Evolutionary conservation across 2,329 filamentous ascomycete genomes (phyloP).

Genomic region (Didymosphaeria variabile): DNA sequence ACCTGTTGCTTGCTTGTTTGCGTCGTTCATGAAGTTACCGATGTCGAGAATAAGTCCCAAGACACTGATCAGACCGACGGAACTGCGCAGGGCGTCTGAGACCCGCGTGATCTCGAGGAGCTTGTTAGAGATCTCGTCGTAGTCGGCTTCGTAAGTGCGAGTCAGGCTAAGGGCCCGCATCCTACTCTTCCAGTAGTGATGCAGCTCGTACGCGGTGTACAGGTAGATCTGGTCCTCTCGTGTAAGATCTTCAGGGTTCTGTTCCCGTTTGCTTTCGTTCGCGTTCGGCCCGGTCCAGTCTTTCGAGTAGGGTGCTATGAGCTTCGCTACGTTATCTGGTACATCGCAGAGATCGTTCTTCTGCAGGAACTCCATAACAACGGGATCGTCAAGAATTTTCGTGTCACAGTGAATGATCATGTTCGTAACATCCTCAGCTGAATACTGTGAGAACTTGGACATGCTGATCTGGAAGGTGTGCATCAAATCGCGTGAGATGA

Average conservation of each 20-base stretch:
- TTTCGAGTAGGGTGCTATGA: slow-evolving; percentile 93
- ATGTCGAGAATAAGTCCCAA: slow-evolving; percentile 96
- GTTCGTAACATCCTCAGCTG: slow-evolving; percentile 84
- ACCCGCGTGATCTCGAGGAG: slow-evolving; percentile 86
- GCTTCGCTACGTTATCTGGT: slow-evolving; percentile 87
- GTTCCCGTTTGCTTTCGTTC: slow-evolving; percentile 78
- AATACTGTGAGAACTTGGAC: slow-evolving; percentile 86
- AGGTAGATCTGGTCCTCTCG: slow-evolving; percentile 96
- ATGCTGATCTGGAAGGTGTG: slow-evolving; percentile 74
- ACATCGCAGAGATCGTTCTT: slow-evolving; percentile 93
- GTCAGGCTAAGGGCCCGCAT: slow-evolving; percentile 91
- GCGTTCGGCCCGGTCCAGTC: slow-evolving; percentile 95
- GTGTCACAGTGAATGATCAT: slow-evolving; percentile 96
- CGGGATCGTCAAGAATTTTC: slow-evolving; percentile 85
- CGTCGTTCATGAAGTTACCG: slow-evolving; percentile 99
- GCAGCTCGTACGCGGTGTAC: slow-evolving; percentile 90
- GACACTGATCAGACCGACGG: slow-evolving; percentile 93
- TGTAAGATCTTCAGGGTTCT: slow-evolving; percentile 87
- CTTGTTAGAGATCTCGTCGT: slow-evolving; percentile 88
- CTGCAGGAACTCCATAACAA: slow-evolving; percentile 96
- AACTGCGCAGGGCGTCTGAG: slow-evolving; percentile 89
- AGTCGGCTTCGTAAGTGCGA: slow-evolving; percentile 83
- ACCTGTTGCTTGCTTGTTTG: slow-evolving; percentile 95
- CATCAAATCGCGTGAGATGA: slow-evolving; percentile 85
- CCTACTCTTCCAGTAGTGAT: slow-evolving; percentile 98